Percentiles rank a stretch among this genome's conserved stretches.
Conservation (phyloP, 2,329 filamentous ascomycete genomes). For the Colletotrichum cordylinicola region DNA sequence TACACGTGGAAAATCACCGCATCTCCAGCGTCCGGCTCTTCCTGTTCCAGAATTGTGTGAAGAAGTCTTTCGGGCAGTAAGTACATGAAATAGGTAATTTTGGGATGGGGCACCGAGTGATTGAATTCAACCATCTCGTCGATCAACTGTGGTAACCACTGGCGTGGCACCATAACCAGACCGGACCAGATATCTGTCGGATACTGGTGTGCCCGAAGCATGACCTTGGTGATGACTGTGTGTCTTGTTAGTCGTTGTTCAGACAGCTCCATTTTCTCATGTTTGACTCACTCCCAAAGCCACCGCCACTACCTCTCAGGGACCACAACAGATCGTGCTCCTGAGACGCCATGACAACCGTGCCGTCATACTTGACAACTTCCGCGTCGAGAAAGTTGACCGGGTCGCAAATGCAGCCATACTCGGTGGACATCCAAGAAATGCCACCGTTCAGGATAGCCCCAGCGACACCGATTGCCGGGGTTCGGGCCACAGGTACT, state of each 20-base stretch:
- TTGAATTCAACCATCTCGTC: background rate
- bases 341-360: background rate
- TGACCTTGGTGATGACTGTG: background rate
- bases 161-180: background rate
- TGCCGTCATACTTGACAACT: conserved; percentile 12
- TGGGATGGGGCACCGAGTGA: background rate
- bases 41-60: background rate
- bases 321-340: conserved; percentile 9
- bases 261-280: background rate
- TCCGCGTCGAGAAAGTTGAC: conserved; percentile 7
- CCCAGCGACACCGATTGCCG: background rate
- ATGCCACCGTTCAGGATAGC: background rate
- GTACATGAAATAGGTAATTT: conserved; percentile 11
- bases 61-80: background rate
- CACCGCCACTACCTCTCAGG: conserved; percentile 1
- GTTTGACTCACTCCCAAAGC: background rate
- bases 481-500: conserved; percentile 3
- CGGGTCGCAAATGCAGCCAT: conserved; percentile 3
- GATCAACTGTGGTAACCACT: background rate
- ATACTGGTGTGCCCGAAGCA: conserved; percentile 3
- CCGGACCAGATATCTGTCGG: conserved; percentile 11
- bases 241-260: background rate
- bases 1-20: conserved; percentile 3
- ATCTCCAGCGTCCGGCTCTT: background rate
- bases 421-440: conserved; percentile 4